Conservation (phyloP, 768 basidiomycete species). For the Clavulina sp. region DNA sequence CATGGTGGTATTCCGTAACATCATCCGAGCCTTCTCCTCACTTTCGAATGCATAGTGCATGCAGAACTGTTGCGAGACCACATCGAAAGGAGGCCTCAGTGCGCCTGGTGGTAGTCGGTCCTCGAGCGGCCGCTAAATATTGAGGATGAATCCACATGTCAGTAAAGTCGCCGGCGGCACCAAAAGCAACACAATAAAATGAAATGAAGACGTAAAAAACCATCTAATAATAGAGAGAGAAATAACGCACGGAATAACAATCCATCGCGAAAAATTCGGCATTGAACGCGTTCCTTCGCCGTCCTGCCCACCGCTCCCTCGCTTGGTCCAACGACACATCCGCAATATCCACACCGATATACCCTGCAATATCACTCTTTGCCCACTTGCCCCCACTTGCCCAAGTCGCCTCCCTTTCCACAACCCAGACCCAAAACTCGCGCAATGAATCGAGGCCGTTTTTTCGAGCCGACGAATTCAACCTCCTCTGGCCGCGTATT, state of each 20-base stretch:
- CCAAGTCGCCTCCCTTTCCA: slow-evolving; percentile 94
- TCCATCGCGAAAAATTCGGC: slow-evolving; percentile 77
- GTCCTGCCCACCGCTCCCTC: slow-evolving; percentile 41
- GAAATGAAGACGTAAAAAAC: background rate
- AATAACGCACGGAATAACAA: slow-evolving; percentile 45
- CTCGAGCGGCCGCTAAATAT: slow-evolving; percentile 36
- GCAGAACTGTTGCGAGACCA: slow-evolving; percentile 97
- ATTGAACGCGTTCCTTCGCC: slow-evolving; percentile 32
- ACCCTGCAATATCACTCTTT: slow-evolving; percentile 63
- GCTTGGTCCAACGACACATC: slow-evolving; percentile 79
- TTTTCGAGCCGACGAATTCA: slow-evolving; percentile 7
- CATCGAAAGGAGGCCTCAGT: slow-evolving; percentile 63
- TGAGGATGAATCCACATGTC: no score
- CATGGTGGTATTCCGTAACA: slow-evolving; percentile 78
- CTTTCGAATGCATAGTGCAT: slow-evolving; percentile 99
- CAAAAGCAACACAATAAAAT: background rate
- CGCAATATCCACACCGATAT: slow-evolving; percentile 80
- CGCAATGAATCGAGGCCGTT: background rate
- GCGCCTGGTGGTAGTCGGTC: slow-evolving; percentile 46
- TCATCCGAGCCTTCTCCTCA: slow-evolving; percentile 67
- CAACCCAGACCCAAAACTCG: slow-evolving; percentile 93
- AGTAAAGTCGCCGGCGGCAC: background rate
- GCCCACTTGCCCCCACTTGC: slow-evolving; percentile 87
- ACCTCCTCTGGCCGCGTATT: slow-evolving; percentile 13
- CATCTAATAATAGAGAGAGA: no score